Conservation (phyloP, 1,139 yeast genomes). For the Debaryomyces coudertii region DNA sequence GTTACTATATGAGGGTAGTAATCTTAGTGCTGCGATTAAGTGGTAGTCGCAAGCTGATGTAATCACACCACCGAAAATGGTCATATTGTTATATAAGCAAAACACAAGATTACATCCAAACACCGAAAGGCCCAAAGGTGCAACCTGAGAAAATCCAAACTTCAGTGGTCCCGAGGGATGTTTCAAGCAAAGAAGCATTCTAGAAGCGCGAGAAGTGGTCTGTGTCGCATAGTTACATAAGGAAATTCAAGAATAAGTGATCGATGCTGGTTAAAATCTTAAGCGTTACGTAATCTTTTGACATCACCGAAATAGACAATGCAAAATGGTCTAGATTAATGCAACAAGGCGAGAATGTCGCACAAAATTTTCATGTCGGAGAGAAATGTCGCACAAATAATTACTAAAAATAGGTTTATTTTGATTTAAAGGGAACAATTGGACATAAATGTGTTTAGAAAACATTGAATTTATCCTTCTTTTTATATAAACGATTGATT, state of each 20-base stretch:
- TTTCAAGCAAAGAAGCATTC: too few species aligned
- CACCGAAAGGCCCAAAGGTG: too few species aligned
- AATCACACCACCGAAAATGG: background rate
- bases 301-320: background rate
- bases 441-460: constrained; percentile 8
- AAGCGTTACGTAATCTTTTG: background rate
- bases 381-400: constrained; percentile 1
- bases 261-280: too few species aligned
- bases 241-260: too few species aligned
- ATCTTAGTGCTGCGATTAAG: constrained; percentile 43
- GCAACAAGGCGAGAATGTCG: background rate
- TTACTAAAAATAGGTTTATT: constrained; percentile 9
- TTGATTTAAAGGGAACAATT: constrained; percentile 8
- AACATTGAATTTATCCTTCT: background rate
- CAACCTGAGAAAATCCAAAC: too few species aligned
- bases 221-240: too few species aligned
- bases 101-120: too few species aligned
- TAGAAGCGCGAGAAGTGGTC: too few species aligned
- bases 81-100: background rate
- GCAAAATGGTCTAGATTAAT: background rate
- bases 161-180: too few species aligned
- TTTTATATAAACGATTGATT: constrained; percentile 2
- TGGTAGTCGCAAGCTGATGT: constrained; percentile 24
- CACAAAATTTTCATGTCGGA: background rate
- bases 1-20: constrained; percentile 48